Evolutionary conservation across 768 basidiomycete species (phyloP).

Genomic region (Russula vinacea): DNA sequence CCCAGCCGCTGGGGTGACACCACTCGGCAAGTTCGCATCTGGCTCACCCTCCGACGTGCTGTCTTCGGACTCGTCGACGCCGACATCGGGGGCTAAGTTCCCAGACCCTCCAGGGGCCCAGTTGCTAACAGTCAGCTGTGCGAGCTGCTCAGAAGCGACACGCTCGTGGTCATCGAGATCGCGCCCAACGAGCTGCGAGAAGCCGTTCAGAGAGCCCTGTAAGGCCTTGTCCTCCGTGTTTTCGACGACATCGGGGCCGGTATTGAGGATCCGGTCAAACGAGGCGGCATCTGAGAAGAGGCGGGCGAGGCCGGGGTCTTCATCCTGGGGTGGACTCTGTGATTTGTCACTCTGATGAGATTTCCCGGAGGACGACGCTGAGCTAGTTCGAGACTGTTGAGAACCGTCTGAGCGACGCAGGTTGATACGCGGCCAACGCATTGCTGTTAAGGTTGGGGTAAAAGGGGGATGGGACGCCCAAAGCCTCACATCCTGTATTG

Average conservation of each 20-base stretch:
- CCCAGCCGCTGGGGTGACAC: not conserved
- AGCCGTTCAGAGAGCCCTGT: conserved; percentile 36
- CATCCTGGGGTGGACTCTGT: not conserved
- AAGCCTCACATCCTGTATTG: not conserved
- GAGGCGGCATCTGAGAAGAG: conserved; percentile 43
- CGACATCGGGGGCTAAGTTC: conserved; percentile 8
- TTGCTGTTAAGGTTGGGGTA: conserved; percentile 1
- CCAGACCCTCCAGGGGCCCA: conserved; percentile 34
- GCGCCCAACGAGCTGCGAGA: conserved; percentile 42
- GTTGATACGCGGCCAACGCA: conserved; percentile 13
- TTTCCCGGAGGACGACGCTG: conserved; percentile 16
- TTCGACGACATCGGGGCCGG: conserved; percentile 7
- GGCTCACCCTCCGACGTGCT: conserved; percentile 34
- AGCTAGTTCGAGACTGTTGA: not conserved
- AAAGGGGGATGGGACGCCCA: not conserved
- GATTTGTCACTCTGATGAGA: not conserved
- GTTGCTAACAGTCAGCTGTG: conserved; percentile 40
- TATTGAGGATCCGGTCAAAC: conserved; percentile 39
- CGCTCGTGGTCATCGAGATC: conserved; percentile 42
- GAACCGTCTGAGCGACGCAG: not conserved
- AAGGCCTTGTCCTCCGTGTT: conserved; percentile 3
- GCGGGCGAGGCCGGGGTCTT: conserved; percentile 35
- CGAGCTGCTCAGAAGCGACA: conserved; percentile 38
- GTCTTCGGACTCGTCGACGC: conserved; percentile 14
- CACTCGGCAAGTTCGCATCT: conserved; percentile 7